Conservation (phyloP, 768 basidiomycete species). For the Lentinus tigrinus region DNA sequence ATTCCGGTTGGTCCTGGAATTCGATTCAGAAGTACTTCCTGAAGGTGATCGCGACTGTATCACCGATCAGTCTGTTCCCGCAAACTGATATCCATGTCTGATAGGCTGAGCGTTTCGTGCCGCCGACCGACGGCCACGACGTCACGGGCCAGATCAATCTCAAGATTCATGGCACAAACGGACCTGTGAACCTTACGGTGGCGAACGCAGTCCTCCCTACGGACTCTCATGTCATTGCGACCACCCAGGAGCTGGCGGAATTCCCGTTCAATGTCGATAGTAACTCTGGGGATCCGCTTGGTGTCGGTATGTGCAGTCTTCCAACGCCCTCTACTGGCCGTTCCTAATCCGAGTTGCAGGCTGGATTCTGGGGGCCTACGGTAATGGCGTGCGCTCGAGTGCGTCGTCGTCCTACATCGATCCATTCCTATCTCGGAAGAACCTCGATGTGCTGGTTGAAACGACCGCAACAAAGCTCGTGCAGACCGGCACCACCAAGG, state of each 20-base stretch:
- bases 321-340: neutral
- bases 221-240: slow-evolving; percentile 7
- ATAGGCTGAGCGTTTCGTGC: slow-evolving; percentile 23
- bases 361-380: slow-evolving; percentile 8
- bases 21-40: slow-evolving; percentile 21
- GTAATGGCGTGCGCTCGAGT: slow-evolving; percentile 6
- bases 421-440: slow-evolving; percentile 9
- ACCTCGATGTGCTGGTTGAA: slow-evolving; percentile 23
- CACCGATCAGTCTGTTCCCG: neutral
- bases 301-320: slow-evolving; percentile 19
- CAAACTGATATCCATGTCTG: neutral
- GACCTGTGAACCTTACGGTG: slow-evolving; percentile 22
- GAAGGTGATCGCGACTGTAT: slow-evolving; percentile 15
- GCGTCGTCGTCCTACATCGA: slow-evolving; percentile 8
- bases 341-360: neutral
- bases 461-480: slow-evolving; percentile 19
- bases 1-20: slow-evolving; percentile 29
- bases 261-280: slow-evolving; percentile 27
- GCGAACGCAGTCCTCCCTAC: slow-evolving; percentile 1
- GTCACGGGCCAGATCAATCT: slow-evolving; percentile 24
- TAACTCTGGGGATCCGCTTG: slow-evolving; percentile 24
- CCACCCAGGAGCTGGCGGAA: slow-evolving; percentile 14
- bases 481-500: neutral
- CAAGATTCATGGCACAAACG: slow-evolving; percentile 21
- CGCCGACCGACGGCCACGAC: slow-evolving; percentile 23